Percentiles rank a stretch among this genome's conserved stretches.
Conservation (phyloP, 1,139 yeast genomes). For the Scheffersomyces illinoinensis region DNA sequence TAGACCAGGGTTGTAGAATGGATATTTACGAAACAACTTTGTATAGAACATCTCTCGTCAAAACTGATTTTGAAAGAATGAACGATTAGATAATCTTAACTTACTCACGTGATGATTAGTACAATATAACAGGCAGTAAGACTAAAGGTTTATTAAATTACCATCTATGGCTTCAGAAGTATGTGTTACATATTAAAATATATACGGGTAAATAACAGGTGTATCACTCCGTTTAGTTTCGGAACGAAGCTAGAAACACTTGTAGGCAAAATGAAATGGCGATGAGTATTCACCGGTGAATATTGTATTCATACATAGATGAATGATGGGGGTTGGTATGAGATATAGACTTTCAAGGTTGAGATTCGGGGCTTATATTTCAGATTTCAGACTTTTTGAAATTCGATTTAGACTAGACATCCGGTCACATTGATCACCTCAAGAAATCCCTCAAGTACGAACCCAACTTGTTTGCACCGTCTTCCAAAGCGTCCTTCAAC, state of each 20-base stretch:
- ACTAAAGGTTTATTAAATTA: not conserved
- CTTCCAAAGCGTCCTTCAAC: conserved; percentile 89
- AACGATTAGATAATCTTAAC: not conserved
- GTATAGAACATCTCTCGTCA: not conserved
- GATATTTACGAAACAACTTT: not conserved
- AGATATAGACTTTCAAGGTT: not conserved
- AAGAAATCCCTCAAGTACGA: conserved; percentile 83
- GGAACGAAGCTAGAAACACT: not conserved
- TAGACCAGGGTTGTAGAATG: not conserved
- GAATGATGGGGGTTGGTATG: not conserved
- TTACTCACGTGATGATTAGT: not conserved
- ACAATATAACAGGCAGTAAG: not conserved
- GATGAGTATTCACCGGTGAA: not conserved
- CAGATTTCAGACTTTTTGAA: not conserved
- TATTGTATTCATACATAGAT: not conserved
- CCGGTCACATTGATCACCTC: conserved; percentile 29
- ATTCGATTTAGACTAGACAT: not conserved
- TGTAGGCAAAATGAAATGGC: not conserved
- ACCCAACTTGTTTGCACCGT: conserved; percentile 87
- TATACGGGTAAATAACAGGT: not conserved
- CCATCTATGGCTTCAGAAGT: not conserved
- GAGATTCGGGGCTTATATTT: not conserved
- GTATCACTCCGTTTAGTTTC: not conserved
- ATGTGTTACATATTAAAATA: not conserved
- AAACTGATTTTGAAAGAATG: too few species aligned